Evolutionary conservation across 2,329 filamentous ascomycete species (phyloP).

Genomic region (Camillea tinctor): DNA sequence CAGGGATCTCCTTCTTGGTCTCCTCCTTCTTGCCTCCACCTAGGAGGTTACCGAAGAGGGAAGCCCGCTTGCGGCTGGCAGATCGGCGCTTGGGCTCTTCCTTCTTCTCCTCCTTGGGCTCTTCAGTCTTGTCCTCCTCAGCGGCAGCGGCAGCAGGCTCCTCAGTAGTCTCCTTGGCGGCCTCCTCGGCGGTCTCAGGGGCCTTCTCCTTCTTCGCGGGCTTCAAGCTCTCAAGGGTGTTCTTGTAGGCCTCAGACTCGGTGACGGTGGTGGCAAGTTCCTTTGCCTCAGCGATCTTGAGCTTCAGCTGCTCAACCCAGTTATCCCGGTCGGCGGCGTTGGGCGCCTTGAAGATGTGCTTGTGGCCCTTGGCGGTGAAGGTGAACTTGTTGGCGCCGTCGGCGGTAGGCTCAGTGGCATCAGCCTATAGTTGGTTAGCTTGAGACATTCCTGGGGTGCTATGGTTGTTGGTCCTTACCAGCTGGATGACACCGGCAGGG

Average conservation of each 20-base stretch:
- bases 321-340: slow-evolving; percentile 78
- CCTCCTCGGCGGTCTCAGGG: slow-evolving; percentile 38
- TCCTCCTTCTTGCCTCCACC: slow-evolving; percentile 53
- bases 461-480: slow-evolving; percentile 58
- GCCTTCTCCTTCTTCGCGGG: slow-evolving; percentile 49
- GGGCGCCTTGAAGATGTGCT: slow-evolving; percentile 89
- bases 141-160: slow-evolving; percentile 24
- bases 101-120: slow-evolving; percentile 54
- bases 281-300: slow-evolving; percentile 82
- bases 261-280: slow-evolving; percentile 70
- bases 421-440: slow-evolving; percentile 40
- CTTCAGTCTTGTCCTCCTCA: slow-evolving; percentile 34
- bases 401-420: slow-evolving; percentile 68
- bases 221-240: slow-evolving; percentile 70
- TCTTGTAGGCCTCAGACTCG: slow-evolving; percentile 85
- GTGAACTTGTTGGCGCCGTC: slow-evolving; percentile 80
- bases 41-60: slow-evolving; percentile 59
- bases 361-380: slow-evolving; percentile 81
- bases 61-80: slow-evolving; percentile 63
- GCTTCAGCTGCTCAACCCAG: slow-evolving; percentile 84
- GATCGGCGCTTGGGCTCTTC: slow-evolving; percentile 63
- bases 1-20: slow-evolving; percentile 34
- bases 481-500: slow-evolving; percentile 78
- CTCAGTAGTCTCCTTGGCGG: slow-evolving; percentile 32
- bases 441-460: slow-evolving; percentile 28